phyloP scores from a whole-genome alignment of 2,329 filamentous ascomycete genomes.

The Elsinoe ampelina region DNA sequence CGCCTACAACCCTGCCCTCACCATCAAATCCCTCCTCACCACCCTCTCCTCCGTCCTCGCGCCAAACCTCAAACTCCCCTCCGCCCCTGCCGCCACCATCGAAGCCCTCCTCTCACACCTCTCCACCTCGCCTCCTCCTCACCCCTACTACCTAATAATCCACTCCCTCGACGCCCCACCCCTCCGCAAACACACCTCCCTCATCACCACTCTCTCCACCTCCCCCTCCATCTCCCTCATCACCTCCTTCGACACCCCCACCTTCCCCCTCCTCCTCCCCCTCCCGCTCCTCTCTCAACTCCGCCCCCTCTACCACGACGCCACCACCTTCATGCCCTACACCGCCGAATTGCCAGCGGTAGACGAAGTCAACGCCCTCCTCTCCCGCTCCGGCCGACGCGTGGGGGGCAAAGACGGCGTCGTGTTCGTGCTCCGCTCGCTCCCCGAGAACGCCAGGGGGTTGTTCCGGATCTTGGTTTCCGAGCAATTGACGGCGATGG shows the following conservation, averaged over 20 bases:
- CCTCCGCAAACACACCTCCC: slow-evolving; percentile 65
- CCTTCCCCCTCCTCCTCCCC: slow-evolving; percentile 84
- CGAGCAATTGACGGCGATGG: slow-evolving; percentile 62
- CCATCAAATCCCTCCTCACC: slow-evolving; percentile 58
- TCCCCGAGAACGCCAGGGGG: slow-evolving; percentile 85
- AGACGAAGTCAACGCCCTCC: slow-evolving; percentile 78
- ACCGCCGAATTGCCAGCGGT: slow-evolving; percentile 70
- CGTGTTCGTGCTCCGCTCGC: slow-evolving; percentile 75
- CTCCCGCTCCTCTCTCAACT: slow-evolving; percentile 71
- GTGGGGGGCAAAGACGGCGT: slow-evolving; percentile 87
- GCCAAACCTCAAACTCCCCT: slow-evolving; percentile 44
- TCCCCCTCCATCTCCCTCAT: slow-evolving; percentile 64
- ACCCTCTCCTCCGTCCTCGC: slow-evolving; percentile 58
- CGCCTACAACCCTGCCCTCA: slow-evolving; percentile 62
- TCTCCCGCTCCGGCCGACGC: slow-evolving; percentile 69
- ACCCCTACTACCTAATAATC: slow-evolving; percentile 40
- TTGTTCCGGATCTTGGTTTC: slow-evolving; percentile 77
- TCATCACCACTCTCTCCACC: slow-evolving; percentile 66
- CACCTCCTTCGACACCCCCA: slow-evolving; percentile 78
- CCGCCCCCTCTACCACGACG: slow-evolving; percentile 86
- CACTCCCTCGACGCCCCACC: slow-evolving; percentile 78
- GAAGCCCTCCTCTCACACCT: slow-evolving; percentile 56
- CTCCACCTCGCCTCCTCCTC: slow-evolving; percentile 33
- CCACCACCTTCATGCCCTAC: slow-evolving; percentile 76
- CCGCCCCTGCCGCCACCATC: slow-evolving; percentile 60